phyloP scores from a whole-genome alignment of 2,329 filamentous ascomycete species.

The Colletotrichum eleusines region DNA sequence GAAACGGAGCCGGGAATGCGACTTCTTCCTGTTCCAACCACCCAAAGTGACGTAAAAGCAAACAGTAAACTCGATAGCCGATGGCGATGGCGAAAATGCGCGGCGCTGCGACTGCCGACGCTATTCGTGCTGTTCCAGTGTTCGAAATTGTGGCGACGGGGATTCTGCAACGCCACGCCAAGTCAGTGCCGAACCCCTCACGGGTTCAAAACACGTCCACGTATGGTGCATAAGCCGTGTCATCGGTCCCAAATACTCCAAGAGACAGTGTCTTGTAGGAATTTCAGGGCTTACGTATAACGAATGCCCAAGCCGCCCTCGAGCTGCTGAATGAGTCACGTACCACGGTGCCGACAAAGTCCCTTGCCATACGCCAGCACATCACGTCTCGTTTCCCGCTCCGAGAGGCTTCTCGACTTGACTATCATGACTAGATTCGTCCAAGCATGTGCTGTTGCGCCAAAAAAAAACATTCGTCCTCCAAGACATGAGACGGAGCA shows the following conservation, averaged over 20 bases:
- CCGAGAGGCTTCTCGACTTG: background rate
- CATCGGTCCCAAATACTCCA: background rate
- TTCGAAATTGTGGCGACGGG: slow-evolving; percentile 2
- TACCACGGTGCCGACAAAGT: background rate
- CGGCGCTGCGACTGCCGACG: slow-evolving; percentile 8
- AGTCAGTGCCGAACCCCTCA: slow-evolving; percentile 5
- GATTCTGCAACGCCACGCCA: slow-evolving; percentile 30
- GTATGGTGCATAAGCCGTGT: slow-evolving; percentile 1
- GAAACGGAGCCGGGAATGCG: slow-evolving; percentile 14
- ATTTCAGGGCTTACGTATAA: background rate
- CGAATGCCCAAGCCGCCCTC: background rate
- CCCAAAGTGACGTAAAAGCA: slow-evolving; percentile 18
- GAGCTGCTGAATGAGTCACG: background rate
- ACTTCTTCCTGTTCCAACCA: background rate
- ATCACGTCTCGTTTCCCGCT: background rate
- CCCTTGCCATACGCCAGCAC: slow-evolving; percentile 3
- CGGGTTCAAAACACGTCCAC: slow-evolving; percentile 1
- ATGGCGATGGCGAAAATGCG: slow-evolving; percentile 26
- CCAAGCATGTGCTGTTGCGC: slow-evolving; percentile 3
- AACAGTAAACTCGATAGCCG: background rate
- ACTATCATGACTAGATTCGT: background rate
- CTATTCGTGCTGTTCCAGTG: slow-evolving; percentile 15
- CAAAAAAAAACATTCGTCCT: background rate
- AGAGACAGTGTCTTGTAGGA: slow-evolving; percentile 5
- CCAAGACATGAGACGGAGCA: background rate